These are phyloP conservation scores for Eimeria brunetti DNA, from an alignment of 169 alveolate genomes.

Conservation along the genomic window DNA sequence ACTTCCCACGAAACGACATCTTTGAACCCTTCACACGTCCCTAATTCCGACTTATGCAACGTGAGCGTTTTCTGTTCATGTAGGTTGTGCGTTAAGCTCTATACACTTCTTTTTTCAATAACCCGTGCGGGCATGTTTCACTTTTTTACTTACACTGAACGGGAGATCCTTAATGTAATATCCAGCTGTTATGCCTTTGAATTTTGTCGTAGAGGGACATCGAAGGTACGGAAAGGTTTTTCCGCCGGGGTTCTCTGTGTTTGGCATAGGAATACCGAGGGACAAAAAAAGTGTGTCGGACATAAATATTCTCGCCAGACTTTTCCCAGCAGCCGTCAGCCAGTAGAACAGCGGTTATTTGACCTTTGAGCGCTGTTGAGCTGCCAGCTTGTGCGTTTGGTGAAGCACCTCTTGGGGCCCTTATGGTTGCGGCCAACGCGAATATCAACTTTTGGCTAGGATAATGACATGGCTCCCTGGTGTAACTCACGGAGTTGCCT, in stretches of 20 bases:
- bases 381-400: constrained; percentile 11
- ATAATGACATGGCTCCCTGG: background rate
- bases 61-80: background rate
- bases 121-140: background rate
- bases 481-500: background rate
- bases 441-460: background rate
- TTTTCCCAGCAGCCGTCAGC: background rate
- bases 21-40: background rate
- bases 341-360: background rate
- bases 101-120: no score
- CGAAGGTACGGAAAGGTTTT: background rate
- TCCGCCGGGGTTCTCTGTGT: no score
- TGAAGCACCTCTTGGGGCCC: background rate
- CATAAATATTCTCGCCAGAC: background rate
- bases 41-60: background rate
- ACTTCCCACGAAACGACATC: background rate
- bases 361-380: background rate
- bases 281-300: background rate
- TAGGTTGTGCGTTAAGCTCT: background rate
- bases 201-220: background rate
- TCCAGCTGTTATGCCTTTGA: background rate
- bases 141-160: background rate
- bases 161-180: background rate
- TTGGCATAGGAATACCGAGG: background rate
- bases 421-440: background rate